Evolutionary conservation across 2,329 filamentous ascomycete species (phyloP).

Genomic region (Aphanoascus verrucosus): DNA sequence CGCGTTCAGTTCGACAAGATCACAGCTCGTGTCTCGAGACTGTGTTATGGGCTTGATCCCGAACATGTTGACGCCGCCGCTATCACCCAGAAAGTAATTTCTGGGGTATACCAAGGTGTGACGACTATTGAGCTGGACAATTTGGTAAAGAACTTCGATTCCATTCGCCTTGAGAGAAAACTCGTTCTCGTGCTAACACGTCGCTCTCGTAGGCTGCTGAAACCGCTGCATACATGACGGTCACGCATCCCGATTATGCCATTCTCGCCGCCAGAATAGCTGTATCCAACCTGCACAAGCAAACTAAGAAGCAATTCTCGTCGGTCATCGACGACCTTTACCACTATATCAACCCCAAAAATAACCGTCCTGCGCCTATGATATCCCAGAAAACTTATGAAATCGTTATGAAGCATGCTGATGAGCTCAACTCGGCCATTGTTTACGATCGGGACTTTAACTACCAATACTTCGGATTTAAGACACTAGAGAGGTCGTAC

Average conservation of each 20-base stretch:
- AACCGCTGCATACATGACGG: conserved; percentile 99
- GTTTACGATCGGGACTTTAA: conserved; percentile 99
- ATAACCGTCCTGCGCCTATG: conserved; percentile 75
- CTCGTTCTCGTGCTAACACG: conserved; percentile 2
- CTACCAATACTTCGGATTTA: conserved; percentile 99
- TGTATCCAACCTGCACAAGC: conserved; percentile 98
- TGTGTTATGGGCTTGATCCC: conserved; percentile 94
- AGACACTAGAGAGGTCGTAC: conserved; percentile 96
- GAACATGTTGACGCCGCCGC: conserved; percentile 95
- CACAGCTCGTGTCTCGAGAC: conserved; percentile 90
- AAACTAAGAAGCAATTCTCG: conserved; percentile 99
- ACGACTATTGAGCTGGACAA: conserved; percentile 95
- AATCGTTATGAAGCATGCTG: conserved; percentile 87
- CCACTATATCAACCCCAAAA: conserved; percentile 93
- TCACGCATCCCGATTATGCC: conserved; percentile 97
- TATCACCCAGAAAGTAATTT: conserved; percentile 99
- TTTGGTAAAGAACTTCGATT: conserved; percentile 52
- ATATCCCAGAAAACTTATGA: conserved; percentile 87
- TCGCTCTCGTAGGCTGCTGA: conserved; percentile 64
- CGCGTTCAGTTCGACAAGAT: conserved; percentile 99
- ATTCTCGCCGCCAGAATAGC: conserved; percentile 97
- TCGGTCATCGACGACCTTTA: conserved; percentile 85
- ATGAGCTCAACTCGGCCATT: conserved; percentile 96
- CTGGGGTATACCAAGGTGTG: conserved; percentile 96
- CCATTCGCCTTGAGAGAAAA: neutral